A percentile compares a stretch with the other conserved stretches of the same genome.
Conservation (phyloP, 192 early-diverging fungal species). For the Geosiphon pyriformis region DNA sequence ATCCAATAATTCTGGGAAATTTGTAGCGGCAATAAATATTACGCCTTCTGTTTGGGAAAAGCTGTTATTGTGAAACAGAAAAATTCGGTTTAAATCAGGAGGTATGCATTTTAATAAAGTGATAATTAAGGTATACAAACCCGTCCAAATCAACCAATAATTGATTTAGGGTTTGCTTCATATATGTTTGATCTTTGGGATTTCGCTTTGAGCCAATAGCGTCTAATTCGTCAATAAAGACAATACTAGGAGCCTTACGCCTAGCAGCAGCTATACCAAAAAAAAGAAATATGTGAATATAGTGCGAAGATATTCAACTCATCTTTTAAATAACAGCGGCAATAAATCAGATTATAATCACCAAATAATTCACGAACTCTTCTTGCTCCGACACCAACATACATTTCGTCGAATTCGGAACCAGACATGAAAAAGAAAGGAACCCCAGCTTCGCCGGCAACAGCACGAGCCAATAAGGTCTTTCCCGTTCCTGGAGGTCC, state of each 20-base stretch:
- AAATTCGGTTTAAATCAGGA: too few species aligned
- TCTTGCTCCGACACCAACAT: constrained; percentile 93
- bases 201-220: constrained; percentile 93
- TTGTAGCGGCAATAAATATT: constrained; percentile 98
- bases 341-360: constrained; percentile 19
- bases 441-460: constrained; percentile 96
- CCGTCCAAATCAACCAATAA: constrained; percentile 98
- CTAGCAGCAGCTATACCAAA: constrained; percentile 65
- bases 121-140: constrained; percentile 21
- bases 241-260: constrained; percentile 73
- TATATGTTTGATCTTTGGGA: constrained; percentile 90
- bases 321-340: too few species aligned
- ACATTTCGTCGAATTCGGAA: constrained; percentile 98
- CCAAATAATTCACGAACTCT: constrained; percentile 83
- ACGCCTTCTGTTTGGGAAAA: constrained; percentile 95
- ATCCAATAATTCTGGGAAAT: constrained; percentile 95
- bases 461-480: constrained; percentile 92
- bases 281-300: too few species aligned
- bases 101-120: background rate
- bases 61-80: constrained; percentile 20
- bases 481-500: constrained; percentile 98
- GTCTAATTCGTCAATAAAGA: constrained; percentile 99
- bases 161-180: constrained; percentile 99
- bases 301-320: too few species aligned
- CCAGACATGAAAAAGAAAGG: constrained; percentile 99